Evolutionary conservation across 2,329 filamentous ascomycete species (phyloP).

Genomic region (Davidsoniella australis): DNA sequence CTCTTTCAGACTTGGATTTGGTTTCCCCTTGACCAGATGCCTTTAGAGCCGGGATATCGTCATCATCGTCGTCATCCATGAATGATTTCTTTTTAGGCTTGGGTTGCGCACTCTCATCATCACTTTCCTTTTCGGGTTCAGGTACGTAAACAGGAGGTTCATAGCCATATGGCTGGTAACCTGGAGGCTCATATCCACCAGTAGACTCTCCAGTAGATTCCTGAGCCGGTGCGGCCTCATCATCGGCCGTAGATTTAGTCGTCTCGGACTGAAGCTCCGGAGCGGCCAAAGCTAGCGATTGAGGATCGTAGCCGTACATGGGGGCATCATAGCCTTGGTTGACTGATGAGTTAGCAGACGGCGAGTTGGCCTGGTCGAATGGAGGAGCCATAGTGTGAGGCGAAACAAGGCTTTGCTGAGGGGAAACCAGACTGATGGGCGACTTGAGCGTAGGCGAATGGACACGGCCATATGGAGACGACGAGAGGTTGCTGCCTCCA

Average conservation of each 20-base stretch:
- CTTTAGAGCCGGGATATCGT: conserved; percentile 39
- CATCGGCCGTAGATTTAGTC: not conserved
- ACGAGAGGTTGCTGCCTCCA: not conserved
- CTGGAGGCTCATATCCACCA: conserved; percentile 42
- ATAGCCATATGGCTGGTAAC: conserved; percentile 42
- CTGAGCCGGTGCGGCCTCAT: not conserved
- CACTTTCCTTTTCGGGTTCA: conserved; percentile 19
- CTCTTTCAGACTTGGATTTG: conserved; percentile 50
- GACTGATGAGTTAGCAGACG: not conserved
- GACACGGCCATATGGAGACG: not conserved
- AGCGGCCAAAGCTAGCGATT: conserved; percentile 20
- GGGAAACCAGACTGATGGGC: conserved; percentile 3
- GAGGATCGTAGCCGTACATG: conserved; percentile 35
- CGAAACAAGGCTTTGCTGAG: conserved; percentile 3
- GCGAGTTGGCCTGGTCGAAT: conserved; percentile 22
- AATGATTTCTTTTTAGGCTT: conserved; percentile 60
- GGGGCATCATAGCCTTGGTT: conserved; percentile 16
- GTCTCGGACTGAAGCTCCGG: conserved; percentile 13
- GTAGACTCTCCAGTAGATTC: not conserved
- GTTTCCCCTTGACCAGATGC: conserved; percentile 30
- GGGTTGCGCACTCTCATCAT: conserved; percentile 28
- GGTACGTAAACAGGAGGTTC: conserved; percentile 42
- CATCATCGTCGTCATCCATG: conserved; percentile 71
- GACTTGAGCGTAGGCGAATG: conserved; percentile 7
- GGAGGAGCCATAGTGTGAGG: not conserved